phyloP scores from a whole-genome alignment of 1,139 yeast genomes.

The Maudiozyma humilis region DNA sequence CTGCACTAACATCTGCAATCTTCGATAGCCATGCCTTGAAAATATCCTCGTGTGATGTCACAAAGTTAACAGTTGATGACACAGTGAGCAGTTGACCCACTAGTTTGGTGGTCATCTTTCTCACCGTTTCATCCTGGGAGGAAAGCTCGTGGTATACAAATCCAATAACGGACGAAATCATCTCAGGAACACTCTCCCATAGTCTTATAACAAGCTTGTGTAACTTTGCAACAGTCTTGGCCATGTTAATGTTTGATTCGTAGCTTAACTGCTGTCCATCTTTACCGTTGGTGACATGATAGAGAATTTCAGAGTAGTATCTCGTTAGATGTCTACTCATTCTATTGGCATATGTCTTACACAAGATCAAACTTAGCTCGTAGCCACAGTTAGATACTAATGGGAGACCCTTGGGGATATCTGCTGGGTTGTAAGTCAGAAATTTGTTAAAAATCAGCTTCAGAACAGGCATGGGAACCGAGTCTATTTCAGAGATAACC shows the following conservation, averaged over 20 bases:
- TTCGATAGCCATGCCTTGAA: conserved; percentile 72
- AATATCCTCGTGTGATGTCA: conserved; percentile 49
- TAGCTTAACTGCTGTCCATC: conserved; percentile 17
- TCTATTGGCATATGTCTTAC: conserved; percentile 64
- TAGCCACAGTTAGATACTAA: conserved; percentile 48
- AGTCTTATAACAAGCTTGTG: conserved; percentile 59
- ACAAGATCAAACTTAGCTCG: conserved; percentile 57
- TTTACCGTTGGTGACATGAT: conserved; percentile 37
- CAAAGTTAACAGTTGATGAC: conserved; percentile 48
- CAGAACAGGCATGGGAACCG: conserved; percentile 56
- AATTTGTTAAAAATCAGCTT: conserved; percentile 47
- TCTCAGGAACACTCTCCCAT: conserved; percentile 74
- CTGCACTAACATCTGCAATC: conserved; percentile 56
- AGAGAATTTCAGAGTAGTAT: conserved; percentile 68
- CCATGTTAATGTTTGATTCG: conserved; percentile 25
- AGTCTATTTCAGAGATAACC: conserved; percentile 65
- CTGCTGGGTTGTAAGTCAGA: conserved; percentile 30
- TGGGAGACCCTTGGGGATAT: conserved; percentile 29
- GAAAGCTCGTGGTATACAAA: conserved; percentile 72
- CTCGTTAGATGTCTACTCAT: conserved; percentile 74
- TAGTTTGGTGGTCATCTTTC: conserved; percentile 65
- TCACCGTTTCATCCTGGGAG: conserved; percentile 56
- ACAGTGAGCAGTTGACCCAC: conserved; percentile 59
- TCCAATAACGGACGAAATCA: conserved; percentile 67
- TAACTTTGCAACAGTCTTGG: conserved; percentile 45